Evolutionary conservation across 23 red algal genomes (phyloP).

Genomic region (Pyropia haitanensis): DNA sequence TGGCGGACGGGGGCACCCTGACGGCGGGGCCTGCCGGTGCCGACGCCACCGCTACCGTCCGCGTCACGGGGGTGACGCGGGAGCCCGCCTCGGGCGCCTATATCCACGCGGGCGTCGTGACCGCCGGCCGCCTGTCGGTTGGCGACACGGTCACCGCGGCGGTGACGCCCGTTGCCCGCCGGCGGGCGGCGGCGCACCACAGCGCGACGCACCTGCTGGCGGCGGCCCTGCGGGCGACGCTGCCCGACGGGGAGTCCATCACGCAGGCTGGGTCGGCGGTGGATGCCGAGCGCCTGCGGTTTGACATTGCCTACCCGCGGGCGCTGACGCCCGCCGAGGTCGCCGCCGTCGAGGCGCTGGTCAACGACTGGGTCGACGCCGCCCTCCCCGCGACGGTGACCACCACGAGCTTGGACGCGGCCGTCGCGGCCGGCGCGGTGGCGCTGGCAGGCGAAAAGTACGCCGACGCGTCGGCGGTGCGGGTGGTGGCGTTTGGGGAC

Average conservation of each 20-base stretch:
- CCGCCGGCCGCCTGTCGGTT: slow-evolving; percentile 14
- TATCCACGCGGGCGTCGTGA: slow-evolving; percentile 59
- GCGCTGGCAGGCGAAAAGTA: slow-evolving; percentile 98
- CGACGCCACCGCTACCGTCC: slow-evolving; percentile 2
- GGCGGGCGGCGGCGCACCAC: slow-evolving; percentile 73
- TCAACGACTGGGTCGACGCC: slow-evolving; percentile 82
- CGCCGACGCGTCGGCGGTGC: slow-evolving; percentile 45
- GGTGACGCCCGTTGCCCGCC: slow-evolving; percentile 44
- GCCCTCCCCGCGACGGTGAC: slow-evolving; percentile 38
- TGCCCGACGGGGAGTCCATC: slow-evolving; percentile 36
- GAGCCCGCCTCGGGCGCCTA: slow-evolving; percentile 35
- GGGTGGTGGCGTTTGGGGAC: slow-evolving; percentile 82
- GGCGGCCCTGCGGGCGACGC: slow-evolving; percentile 59
- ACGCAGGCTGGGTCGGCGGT: slow-evolving; percentile 85
- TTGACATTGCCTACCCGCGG: slow-evolving; percentile 80
- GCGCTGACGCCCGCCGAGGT: slow-evolving; percentile 56
- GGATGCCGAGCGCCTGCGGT: slow-evolving; percentile 78
- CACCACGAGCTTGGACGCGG: slow-evolving; percentile 56
- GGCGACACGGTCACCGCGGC: slow-evolving; percentile 53
- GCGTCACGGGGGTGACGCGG: slow-evolving; percentile 49
- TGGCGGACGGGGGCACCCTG: slow-evolving; percentile 67
- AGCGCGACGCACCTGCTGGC: slow-evolving; percentile 91
- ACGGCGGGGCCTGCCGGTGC: slow-evolving; percentile 6
- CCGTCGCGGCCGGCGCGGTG: slow-evolving; percentile 65
- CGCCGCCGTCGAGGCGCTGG: slow-evolving; percentile 34